These are phyloP conservation scores for Nelumbo lutea DNA, from an alignment of 164 flowering plant genomes.

Conservation along the genomic window DNA sequence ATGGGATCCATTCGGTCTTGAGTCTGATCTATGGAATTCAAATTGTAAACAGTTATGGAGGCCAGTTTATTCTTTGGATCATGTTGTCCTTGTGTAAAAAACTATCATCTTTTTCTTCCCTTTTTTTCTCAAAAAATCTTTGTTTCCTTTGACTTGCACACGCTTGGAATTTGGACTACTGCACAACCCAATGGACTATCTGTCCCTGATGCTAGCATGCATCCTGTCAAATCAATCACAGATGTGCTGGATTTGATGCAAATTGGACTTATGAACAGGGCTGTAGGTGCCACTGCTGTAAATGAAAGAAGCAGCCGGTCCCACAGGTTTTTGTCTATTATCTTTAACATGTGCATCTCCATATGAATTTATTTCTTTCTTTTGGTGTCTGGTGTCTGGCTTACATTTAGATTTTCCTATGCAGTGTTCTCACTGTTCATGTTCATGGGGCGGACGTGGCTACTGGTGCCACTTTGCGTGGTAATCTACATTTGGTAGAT, in stretches of 20 bases:
- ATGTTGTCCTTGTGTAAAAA: too few species aligned
- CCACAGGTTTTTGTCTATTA: constrained; percentile 55
- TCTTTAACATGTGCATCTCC: constrained; percentile 15
- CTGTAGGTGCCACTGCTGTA: constrained; percentile 89
- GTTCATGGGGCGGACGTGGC: constrained; percentile 72
- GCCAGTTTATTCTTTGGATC: too few species aligned
- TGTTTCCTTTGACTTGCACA: constrained; percentile 68
- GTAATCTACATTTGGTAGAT: constrained; percentile 88
- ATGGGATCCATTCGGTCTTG: not conserved
- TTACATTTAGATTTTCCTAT: constrained; percentile 13
- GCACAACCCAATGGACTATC: constrained; percentile 77
- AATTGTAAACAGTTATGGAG: too few species aligned
- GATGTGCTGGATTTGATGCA: constrained; percentile 77
- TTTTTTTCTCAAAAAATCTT: constrained; percentile 1
- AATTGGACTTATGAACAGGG: constrained; percentile 68
- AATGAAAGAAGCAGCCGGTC: constrained; percentile 98
- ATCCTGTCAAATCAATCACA: constrained; percentile 58
- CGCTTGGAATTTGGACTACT: constrained; percentile 72
- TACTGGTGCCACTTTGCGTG: constrained; percentile 65
- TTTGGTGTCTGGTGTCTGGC: constrained; percentile 8
- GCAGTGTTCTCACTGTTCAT: constrained; percentile 88
- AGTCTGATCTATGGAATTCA: too few species aligned
- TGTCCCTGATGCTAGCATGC: constrained; percentile 97
- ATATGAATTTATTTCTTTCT: not conserved
- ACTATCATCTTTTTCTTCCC: not conserved